Percentiles rank a stretch among this genome's conserved stretches.
phyloP scores from a whole-genome alignment of 441 rosid genomes.

The Erodium trifolium region DNA sequence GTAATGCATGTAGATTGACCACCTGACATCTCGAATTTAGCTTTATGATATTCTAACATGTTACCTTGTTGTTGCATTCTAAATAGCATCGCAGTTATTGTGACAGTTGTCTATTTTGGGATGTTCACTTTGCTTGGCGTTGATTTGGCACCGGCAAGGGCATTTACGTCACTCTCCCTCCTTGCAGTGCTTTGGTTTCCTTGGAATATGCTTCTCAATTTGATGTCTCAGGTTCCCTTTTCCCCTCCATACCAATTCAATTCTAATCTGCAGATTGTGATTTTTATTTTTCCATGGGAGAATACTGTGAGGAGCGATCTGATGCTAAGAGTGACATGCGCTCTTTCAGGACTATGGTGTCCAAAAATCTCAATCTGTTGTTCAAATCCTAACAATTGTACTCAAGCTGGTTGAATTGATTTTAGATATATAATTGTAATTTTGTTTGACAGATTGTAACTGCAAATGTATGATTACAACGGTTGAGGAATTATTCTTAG shows the following conservation, averaged over 20 bases:
- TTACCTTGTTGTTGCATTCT: conserved; percentile 43
- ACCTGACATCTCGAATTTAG: neutral
- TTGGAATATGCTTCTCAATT: conserved; percentile 86
- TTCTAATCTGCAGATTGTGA: conserved; percentile 2
- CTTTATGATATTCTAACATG: conserved; percentile 18
- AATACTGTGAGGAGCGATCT: neutral
- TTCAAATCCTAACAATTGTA: neutral
- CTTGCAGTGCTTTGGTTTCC: conserved; percentile 97
- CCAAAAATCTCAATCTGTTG: conserved; percentile 4
- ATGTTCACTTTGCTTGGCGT: conserved; percentile 97
- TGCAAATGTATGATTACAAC: conserved; percentile 89
- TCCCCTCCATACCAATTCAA: neutral
- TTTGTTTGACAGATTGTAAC: conserved; percentile 60
- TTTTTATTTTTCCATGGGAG: neutral
- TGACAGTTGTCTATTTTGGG: conserved; percentile 90
- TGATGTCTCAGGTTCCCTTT: conserved; percentile 79
- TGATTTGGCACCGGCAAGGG: conserved; percentile 96
- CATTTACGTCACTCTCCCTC: conserved; percentile 93
- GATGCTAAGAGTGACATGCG: neutral
- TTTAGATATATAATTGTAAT: conserved; percentile 17
- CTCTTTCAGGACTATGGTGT: conserved; percentile 7
- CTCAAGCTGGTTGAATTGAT: conserved; percentile 13
- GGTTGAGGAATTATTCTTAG: conserved; percentile 78
- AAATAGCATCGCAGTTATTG: conserved; percentile 86
- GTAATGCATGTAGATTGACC: conserved; percentile 4